Conservation (phyloP, 225 moss, liverwort and hornwort species). For the Bryum argenteum region DNA sequence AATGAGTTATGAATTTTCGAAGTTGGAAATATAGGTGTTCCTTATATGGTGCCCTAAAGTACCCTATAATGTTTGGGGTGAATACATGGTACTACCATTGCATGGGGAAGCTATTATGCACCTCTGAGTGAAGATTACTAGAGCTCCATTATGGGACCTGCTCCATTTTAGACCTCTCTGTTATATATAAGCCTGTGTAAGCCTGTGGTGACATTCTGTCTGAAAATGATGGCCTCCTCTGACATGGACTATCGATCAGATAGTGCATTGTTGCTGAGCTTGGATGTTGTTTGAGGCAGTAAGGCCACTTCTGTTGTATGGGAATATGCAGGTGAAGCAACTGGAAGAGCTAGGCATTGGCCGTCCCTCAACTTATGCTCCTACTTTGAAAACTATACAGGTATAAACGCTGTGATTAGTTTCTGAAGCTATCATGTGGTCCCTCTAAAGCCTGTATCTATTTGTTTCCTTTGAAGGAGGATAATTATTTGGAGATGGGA, state of each 20-base stretch:
- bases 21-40: too few relatives aligned
- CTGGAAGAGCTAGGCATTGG: slow-evolving; percentile 96
- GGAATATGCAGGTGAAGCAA: slow-evolving; percentile 68
- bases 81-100: too few relatives aligned
- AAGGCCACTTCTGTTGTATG: background rate
- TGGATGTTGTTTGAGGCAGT: background rate
- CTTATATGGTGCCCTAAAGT: too few relatives aligned
- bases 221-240: too few relatives aligned
- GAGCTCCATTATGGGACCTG: too few relatives aligned
- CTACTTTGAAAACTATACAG: slow-evolving; percentile 86
- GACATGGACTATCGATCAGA: background rate
- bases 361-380: slow-evolving; percentile 94
- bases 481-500: background rate
- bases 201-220: background rate
- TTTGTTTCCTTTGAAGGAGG: background rate
- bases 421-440: background rate
- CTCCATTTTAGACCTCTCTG: too few relatives aligned
- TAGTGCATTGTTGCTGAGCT: background rate
- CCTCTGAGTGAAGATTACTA: too few relatives aligned
- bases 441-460: background rate
- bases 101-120: too few relatives aligned
- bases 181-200: too few relatives aligned
- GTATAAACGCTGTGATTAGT: slow-evolving; percentile 35
- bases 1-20: too few relatives aligned
- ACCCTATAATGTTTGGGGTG: too few relatives aligned